A percentile compares a stretch with the other conserved stretches of the same genome.
phyloP scores from a whole-genome alignment of 495 filamentous ascomycete species.

The Usnea hakonensis region DNA sequence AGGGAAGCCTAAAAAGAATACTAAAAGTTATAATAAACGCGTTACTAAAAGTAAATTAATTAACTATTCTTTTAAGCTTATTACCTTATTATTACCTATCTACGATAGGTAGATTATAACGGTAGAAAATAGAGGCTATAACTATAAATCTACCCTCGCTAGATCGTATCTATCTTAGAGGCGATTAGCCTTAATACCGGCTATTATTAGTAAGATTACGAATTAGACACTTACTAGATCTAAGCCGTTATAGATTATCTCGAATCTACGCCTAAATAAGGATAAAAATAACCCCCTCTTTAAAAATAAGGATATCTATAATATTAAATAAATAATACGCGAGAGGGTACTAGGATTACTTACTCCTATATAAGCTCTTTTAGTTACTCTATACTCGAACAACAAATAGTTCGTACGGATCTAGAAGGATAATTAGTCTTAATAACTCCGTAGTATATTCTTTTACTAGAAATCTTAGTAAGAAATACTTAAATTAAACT shows the following conservation, averaged over 20 bases:
- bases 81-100: not conserved
- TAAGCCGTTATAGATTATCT: not conserved
- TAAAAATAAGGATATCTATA: not conserved
- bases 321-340: not conserved
- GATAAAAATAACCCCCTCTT: not conserved
- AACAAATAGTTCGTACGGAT: not conserved
- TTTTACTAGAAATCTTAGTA: not conserved
- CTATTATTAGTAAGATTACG: not conserved
- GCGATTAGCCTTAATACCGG: not conserved
- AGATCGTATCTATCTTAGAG: not conserved
- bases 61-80: not conserved
- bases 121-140: not conserved
- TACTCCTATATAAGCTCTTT: not conserved
- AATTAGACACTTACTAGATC: not conserved
- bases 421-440: not conserved
- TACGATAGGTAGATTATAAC: not conserved
- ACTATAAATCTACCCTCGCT: not conserved
- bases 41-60: not conserved
- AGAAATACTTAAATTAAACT: not conserved
- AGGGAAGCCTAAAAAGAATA: not conserved
- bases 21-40: not conserved
- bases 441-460: not conserved
- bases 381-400: not conserved
- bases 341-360: not conserved
- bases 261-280: not conserved